A percentile compares a stretch with the other conserved stretches of the same genome.
Evolutionary conservation across 371 early-diverging fungal species (phyloP).

Genomic region (Mucor circinelloides): DNA sequence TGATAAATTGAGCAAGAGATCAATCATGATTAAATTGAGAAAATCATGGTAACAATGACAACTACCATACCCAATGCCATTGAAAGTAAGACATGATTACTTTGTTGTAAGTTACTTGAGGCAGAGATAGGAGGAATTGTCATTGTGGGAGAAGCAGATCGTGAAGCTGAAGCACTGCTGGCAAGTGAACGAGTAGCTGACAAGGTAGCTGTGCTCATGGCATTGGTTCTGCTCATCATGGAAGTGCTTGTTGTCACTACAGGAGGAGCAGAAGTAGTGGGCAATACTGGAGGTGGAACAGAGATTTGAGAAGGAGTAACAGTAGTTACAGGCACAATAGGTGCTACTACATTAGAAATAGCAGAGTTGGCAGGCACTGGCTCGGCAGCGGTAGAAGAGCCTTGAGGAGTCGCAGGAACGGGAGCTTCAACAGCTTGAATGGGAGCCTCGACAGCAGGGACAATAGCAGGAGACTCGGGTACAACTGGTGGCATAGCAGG

Average conservation of each 20-base stretch:
- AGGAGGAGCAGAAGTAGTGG: neutral
- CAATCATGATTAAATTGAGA: neutral
- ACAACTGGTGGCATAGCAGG: slow-evolving; percentile 2
- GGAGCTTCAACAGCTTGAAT: neutral
- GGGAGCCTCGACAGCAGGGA: neutral
- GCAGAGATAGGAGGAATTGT: neutral
- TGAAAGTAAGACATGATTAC: neutral
- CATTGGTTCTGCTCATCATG: neutral
- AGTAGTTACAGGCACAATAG: slow-evolving; percentile 3
- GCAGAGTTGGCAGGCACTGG: neutral
- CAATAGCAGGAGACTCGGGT: neutral
- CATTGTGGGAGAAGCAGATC: neutral
- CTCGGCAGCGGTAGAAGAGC: neutral
- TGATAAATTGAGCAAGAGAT: neutral
- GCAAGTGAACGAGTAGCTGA: neutral
- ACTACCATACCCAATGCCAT: neutral
- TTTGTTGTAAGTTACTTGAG: neutral
- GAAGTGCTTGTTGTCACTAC: neutral
- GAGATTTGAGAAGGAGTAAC: neutral
- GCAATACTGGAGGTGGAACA: neutral
- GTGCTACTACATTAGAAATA: neutral
- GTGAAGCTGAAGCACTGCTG: neutral
- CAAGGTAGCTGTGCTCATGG: neutral
- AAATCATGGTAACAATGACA: neutral
- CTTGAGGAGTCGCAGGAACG: neutral